Conservation (phyloP, 1,284 basidiomycete species). For the Cerioporus squamosus region DNA sequence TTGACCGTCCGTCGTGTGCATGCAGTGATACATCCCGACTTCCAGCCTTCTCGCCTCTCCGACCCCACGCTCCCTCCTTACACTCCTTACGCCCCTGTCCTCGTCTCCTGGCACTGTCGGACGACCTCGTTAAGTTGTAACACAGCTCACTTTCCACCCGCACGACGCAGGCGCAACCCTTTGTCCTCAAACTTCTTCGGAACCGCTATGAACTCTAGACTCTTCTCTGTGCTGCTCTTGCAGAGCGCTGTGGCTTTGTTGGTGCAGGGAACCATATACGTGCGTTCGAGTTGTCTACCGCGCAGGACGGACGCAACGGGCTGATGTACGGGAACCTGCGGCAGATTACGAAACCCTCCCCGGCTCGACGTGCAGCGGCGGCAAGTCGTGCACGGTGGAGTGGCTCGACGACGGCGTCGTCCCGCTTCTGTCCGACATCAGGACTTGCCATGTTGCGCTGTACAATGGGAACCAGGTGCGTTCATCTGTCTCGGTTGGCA, state of each 20-base stretch:
- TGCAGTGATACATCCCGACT: slow-evolving; percentile 3
- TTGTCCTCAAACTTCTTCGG: neutral
- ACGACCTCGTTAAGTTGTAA: too few relatives aligned
- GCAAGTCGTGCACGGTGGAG: slow-evolving; percentile 52
- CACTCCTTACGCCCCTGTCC: slow-evolving; percentile 5
- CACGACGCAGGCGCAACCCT: slow-evolving; percentile 7
- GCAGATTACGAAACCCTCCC: slow-evolving; percentile 52
- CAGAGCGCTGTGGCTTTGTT: slow-evolving; percentile 14
- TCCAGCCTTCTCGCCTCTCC: slow-evolving; percentile 1
- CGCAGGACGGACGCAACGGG: neutral
- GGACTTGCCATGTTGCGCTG: slow-evolving; percentile 53
- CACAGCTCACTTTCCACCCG: slow-evolving; percentile 1
- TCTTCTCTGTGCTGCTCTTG: slow-evolving; percentile 19
- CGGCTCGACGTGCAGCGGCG: slow-evolving; percentile 51
- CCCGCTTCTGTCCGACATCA: slow-evolving; percentile 54
- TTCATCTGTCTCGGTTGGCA: slow-evolving; percentile 8
- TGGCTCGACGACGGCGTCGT: slow-evolving; percentile 66
- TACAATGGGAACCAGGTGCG: slow-evolving; percentile 58
- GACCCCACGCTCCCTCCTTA: slow-evolving; percentile 9
- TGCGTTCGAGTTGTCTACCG: slow-evolving; percentile 2
- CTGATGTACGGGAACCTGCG: too few relatives aligned
- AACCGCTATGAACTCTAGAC: slow-evolving; percentile 11
- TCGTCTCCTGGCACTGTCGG: neutral
- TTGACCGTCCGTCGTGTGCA: neutral
- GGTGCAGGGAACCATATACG: slow-evolving; percentile 23